phyloP scores from a whole-genome alignment of 176 grass and related monocot species.

The Triticum monococcum region DNA sequence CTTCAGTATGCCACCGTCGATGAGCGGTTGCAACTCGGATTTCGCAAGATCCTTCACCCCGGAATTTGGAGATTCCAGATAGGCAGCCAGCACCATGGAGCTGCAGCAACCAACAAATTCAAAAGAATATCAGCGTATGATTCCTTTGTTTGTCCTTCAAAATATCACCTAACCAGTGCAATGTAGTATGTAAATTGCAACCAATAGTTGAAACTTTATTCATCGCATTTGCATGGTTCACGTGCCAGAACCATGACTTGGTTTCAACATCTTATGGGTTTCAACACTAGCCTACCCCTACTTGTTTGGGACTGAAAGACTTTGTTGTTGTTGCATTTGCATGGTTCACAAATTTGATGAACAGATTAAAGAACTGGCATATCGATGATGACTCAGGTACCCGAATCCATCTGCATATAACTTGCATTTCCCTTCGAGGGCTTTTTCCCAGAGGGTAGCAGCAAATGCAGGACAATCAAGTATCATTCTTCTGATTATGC shows the following conservation, averaged over 20 bases:
- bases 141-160: not conserved
- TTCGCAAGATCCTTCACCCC: slow-evolving; percentile 56
- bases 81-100: slow-evolving; percentile 72
- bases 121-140: not conserved
- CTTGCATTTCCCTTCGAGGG: slow-evolving; percentile 68
- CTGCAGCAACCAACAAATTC: slow-evolving; percentile 40
- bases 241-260: too few relatives aligned
- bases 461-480: slow-evolving; percentile 70
- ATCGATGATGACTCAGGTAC: slow-evolving; percentile 26
- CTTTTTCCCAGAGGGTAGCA: slow-evolving; percentile 63
- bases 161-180: not conserved
- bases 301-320: too few relatives aligned
- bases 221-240: not conserved
- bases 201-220: not conserved
- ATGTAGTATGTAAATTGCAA: not conserved
- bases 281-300: too few relatives aligned
- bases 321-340: not conserved
- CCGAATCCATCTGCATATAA: slow-evolving; percentile 81
- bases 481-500: slow-evolving; percentile 66
- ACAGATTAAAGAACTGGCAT: not conserved
- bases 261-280: too few relatives aligned
- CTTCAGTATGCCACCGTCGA: slow-evolving; percentile 72
- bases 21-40: slow-evolving; percentile 59
- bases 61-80: slow-evolving; percentile 62
- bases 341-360: not conserved